Evolutionary conservation across 1,284 basidiomycete genomes (phyloP).

Genomic region (Volvariella volvacea): DNA sequence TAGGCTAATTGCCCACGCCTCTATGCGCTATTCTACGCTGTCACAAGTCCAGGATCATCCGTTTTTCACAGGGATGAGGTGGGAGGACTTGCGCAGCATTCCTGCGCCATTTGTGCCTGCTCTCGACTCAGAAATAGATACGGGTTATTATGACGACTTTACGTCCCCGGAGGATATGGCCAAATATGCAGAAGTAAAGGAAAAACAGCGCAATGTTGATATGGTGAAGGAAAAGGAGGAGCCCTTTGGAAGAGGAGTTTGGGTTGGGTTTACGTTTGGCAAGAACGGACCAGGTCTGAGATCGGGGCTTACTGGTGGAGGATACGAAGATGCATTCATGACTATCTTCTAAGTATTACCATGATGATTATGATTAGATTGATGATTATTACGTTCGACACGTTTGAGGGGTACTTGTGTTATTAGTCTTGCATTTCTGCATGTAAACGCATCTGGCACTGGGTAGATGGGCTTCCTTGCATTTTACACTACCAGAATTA

Average conservation of each 20-base stretch:
- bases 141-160: conserved; percentile 99
- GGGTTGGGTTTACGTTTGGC: conserved; percentile 98
- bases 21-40: conserved; percentile 73
- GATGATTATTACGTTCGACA: neutral
- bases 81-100: conserved; percentile 72
- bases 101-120: conserved; percentile 95
- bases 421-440: too few species aligned
- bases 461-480: neutral
- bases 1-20: conserved; percentile 73
- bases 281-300: conserved; percentile 67
- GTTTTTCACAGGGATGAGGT: conserved; percentile 78
- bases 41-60: conserved; percentile 72
- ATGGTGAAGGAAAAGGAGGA: conserved; percentile 85
- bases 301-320: conserved; percentile 26
- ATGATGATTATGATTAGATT: neutral
- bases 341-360: conserved; percentile 51
- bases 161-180: conserved; percentile 93
- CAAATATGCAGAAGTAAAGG: conserved; percentile 96
- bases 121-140: conserved; percentile 92
- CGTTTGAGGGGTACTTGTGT: neutral
- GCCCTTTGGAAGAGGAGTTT: conserved; percentile 70
- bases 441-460: too few species aligned
- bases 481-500: too few species aligned
- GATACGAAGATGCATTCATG: conserved; percentile 49
- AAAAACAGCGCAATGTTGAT: conserved; percentile 95